These are phyloP conservation scores for Combretum micranthum DNA, from an alignment of 345 rosid genomes.

Conservation along the genomic window DNA sequence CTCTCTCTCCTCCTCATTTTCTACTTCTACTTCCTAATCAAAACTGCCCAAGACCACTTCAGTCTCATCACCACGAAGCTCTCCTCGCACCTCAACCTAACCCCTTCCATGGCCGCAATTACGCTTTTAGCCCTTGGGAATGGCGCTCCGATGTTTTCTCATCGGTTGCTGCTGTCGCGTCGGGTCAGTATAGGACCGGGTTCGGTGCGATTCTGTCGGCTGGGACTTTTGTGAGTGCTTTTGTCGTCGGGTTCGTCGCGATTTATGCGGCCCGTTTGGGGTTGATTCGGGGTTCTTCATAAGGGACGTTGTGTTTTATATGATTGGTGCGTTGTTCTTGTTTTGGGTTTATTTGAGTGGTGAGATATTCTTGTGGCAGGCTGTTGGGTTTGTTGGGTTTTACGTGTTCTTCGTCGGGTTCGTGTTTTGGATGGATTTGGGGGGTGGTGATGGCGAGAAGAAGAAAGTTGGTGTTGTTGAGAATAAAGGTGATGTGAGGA, in stretches of 20 bases:
- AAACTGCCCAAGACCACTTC: slow-evolving; percentile 92
- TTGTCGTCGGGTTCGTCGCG: slow-evolving; percentile 94
- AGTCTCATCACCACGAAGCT: slow-evolving; percentile 83
- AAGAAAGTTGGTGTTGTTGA: slow-evolving; percentile 13
- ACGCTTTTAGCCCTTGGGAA: slow-evolving; percentile 91
- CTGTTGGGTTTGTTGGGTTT: slow-evolving; percentile 76
- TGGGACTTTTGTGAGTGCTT: slow-evolving; percentile 82
- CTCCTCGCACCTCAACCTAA: slow-evolving; percentile 53
- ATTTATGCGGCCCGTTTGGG: slow-evolving; percentile 81
- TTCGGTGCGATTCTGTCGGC: slow-evolving; percentile 91
- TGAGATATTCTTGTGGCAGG: slow-evolving; percentile 92
- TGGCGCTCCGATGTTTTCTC: slow-evolving; percentile 96
- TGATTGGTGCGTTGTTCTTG: slow-evolving; percentile 60
- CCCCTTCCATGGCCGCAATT: slow-evolving; percentile 89
- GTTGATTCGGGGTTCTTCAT: slow-evolving; percentile 66
- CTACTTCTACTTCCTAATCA: slow-evolving; percentile 81
- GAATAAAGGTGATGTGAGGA: not conserved
- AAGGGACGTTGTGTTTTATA: slow-evolving; percentile 78
- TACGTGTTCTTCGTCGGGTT: slow-evolving; percentile 79
- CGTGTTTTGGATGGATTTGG: slow-evolving; percentile 90
- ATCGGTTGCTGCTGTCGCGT: slow-evolving; percentile 72
- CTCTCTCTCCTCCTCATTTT: slow-evolving; percentile 59
- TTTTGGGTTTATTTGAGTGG: slow-evolving; percentile 93
- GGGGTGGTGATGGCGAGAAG: slow-evolving; percentile 8
- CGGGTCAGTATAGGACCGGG: slow-evolving; percentile 82